Evolutionary conservation across 306 rosid genomes (phyloP), one percentile per base, ranked within the genome.

Genomic region (Prinsepia uniflora): DNA sequence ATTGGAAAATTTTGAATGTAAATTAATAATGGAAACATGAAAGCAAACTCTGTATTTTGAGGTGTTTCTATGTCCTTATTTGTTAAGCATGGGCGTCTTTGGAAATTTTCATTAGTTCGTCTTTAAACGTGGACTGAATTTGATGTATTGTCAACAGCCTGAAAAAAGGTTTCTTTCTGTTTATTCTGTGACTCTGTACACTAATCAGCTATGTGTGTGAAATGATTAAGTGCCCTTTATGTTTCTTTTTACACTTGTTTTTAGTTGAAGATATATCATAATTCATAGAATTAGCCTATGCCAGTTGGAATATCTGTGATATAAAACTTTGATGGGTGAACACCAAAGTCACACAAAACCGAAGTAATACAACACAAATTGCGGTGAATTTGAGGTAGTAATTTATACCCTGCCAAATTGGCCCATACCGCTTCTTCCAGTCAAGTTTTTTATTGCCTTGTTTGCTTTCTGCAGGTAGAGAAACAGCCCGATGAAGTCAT

Each of bases 401-500:
- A n/a, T 7, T 0, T n/a, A 52, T 10, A 52, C 10, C 19, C 4
- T 7, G 10, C 5, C 12, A 30, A 34, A 12, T 58, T 58, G 42
- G n/a, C 24, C 42, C 18, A 5, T 30, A 13, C 18, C 2, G 63
- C 6, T 58, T 30, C 36, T 58, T 58, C n/a, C 14, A 58, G 4
- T 30, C 6, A 13, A 58, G 14, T 6, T 58, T 22, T 75, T 71
- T 55, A 59, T 44, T 11, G 8, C 12, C 11, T 9, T 43, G 61
- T n/a, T 41, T 68, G 34, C 61, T 52, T 68, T 64, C 68, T 72
- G 76, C 78, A 92, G 96, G 95, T 89, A 48, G 98, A 89, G 72
- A 93, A 93, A 19, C 96, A 92, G 81, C 88, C 94, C 2, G 98
- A 89, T 73, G 96, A 89, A 84, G 98, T 92, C 18, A 84, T 92